Percentiles rank a stretch among this genome's conserved stretches.
Conservation (phyloP, 2,329 filamentous ascomycete genomes). For the Penicillium sp. region DNA sequence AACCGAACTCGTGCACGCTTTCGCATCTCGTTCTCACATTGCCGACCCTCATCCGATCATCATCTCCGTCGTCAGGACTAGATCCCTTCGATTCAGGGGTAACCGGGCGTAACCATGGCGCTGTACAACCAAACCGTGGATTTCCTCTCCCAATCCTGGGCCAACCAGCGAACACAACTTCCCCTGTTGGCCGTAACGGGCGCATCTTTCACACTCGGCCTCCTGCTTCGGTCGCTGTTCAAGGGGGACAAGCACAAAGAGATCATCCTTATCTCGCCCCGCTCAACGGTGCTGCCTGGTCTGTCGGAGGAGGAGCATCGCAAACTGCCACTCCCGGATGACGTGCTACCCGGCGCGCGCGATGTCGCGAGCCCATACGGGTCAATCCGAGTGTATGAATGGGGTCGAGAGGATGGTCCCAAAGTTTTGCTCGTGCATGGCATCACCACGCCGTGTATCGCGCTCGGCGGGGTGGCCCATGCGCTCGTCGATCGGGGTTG, state of each 20-base stretch:
- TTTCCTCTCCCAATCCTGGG: constrained; percentile 41
- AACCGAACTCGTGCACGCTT: background rate
- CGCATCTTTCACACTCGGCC: constrained; percentile 43
- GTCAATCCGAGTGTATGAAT: constrained; percentile 76
- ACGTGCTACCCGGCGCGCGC: constrained; percentile 67
- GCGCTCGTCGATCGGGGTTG: constrained; percentile 70
- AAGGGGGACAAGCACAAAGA: constrained; percentile 19
- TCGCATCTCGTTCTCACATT: background rate
- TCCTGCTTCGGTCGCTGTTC: constrained; percentile 40
- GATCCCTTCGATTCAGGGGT: background rate
- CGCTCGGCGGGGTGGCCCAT: constrained; percentile 70
- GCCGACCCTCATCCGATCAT: background rate
- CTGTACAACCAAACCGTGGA: constrained; percentile 45
- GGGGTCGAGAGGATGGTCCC: constrained; percentile 72
- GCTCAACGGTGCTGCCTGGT: constrained; percentile 39
- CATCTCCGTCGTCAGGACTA: background rate
- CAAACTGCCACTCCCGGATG: constrained; percentile 68
- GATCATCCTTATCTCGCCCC: constrained; percentile 45
- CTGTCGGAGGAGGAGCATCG: constrained; percentile 47
- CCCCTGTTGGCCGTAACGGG: constrained; percentile 44
- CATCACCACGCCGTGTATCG: constrained; percentile 77
- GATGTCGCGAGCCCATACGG: constrained; percentile 70
- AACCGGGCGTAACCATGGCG: constrained; percentile 35
- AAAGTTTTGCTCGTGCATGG: constrained; percentile 80
- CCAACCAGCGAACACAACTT: constrained; percentile 39